Evolutionary conservation across 169 alveolate species (phyloP).

Genomic region (Theileria sp.): DNA sequence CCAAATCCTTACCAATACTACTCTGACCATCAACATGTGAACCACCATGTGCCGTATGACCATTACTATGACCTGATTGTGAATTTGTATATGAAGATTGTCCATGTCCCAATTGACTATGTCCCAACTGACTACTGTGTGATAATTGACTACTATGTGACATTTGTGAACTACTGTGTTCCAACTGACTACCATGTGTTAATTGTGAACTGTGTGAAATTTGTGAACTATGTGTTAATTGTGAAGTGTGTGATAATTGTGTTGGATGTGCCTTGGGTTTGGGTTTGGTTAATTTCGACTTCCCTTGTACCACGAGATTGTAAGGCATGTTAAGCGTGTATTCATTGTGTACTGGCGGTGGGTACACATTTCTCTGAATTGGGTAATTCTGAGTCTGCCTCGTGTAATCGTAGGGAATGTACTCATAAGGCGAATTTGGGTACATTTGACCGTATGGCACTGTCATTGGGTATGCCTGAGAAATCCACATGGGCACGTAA

Average conservation of each 20-base stretch:
- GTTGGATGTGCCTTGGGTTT: not conserved
- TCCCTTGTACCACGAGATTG: conserved; percentile 15
- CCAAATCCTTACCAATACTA: not conserved
- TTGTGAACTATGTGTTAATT: not conserved
- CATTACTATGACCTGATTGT: too few relatives aligned
- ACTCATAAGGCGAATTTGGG: conserved; percentile 12
- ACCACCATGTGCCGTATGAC: not conserved
- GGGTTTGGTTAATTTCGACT: not conserved
- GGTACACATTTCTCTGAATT: conserved; percentile 27
- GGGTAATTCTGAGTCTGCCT: conserved; percentile 17
- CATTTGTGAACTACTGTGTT: too few relatives aligned
- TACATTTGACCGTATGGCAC: conserved; percentile 32
- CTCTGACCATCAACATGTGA: too few relatives aligned
- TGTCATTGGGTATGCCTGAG: conserved; percentile 50
- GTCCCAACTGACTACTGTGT: too few relatives aligned
- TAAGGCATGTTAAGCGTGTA: conserved; percentile 20
- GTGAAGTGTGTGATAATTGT: not conserved
- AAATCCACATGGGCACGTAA: conserved; percentile 11
- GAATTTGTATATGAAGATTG: too few relatives aligned
- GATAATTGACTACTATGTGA: too few relatives aligned
- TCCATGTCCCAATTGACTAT: too few relatives aligned
- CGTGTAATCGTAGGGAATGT: conserved; percentile 32
- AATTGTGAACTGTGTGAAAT: too few relatives aligned
- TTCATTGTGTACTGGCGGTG: conserved; percentile 2
- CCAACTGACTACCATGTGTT: too few relatives aligned